Base-by-base conservation (phyloP, 2,329 filamentous ascomycete genomes). In the Talaromyces sp. region DNA sequence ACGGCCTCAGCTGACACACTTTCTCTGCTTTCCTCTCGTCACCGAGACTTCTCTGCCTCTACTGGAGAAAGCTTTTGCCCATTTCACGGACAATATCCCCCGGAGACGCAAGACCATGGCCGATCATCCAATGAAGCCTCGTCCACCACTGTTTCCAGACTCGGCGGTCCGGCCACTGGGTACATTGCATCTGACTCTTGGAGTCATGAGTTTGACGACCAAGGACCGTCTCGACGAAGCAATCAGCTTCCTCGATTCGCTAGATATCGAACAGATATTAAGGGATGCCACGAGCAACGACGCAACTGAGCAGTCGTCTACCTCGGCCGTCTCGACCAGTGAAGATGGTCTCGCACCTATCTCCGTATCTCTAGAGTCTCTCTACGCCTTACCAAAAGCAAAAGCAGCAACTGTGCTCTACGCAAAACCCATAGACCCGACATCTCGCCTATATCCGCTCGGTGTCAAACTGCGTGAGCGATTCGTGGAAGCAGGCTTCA, bases 141-240 rank as follows among this genome's bases (percentile, higher is more conserved):
- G 53, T 30, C 78, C 63, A 28, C 65, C 71, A 1, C 78, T 79
- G 6, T 77, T 93, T 10, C 89, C 90, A 0, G 72, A 79, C 33
- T 83, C 83, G 59, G 91, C 92, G 1, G 78, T 96, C 57, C 81
- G 92, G 30, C 92, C 92, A 0, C 76, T 91, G 0, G 90, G 91
- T 0, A 92, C 92, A 1, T 75, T 97, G 55, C 93, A 98, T 75
- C 79, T 96, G 2, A 97, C 93, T 0, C 81, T 97, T 0, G 93
- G 92, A 0, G 90, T 96, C 1, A 93, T 97, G 89, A 88, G 84
- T 65, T 82, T 96, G 10, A 75, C 80, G 3, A 80, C 78, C 2
- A 74, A 79, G 2, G 79, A 82, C 53, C 73, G 76, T 1, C 64
- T 88, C 2, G 68, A 80, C 0, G 73, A 75, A 32, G 85, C 84